Evolutionary conservation across 768 basidiomycete genomes (phyloP), one percentile per base, ranked within the genome.

Genomic region (Calocera cornea): DNA sequence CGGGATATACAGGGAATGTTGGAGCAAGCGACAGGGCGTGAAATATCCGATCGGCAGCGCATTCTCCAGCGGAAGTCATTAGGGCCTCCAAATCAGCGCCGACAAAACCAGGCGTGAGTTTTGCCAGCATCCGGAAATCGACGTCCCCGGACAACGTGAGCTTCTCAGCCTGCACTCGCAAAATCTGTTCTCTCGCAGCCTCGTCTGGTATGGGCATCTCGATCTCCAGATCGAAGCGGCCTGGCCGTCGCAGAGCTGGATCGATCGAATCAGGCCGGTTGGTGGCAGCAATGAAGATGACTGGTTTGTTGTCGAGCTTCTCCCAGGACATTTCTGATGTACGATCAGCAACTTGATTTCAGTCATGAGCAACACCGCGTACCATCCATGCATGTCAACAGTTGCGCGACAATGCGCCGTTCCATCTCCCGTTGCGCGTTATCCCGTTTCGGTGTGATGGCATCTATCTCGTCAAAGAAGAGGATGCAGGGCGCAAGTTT

Each of bases 371-470:
- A 50, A 19, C 22, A 47, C 19, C 34, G 74, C 85, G 47, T 72
- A 97, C 95, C 95, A 76, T 99, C 97, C 92, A 99, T 97, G 79
- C 95, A 97, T 0, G 95, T 98, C 66, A 98, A 77, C 70, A 99
- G 90, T 75, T 99, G 97, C 0, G 95, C 95, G 11, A 99, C 95
- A 64, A 99, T 98, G 14, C 97, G 83, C 50, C 95, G 79, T 73
- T 98, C 97, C 97, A 97, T 98, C 78, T 98, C 97, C 67, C 95
- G 82, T 73, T 99, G 97, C 0, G 97, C 95, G 72, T 90, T 97
- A 77, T 99, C 97, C 68, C 97, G 81, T 78, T 98, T 99, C 0
- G 94, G 94, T 0, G 95, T 97, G 69, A 99, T 95, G 7, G 95
- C 92, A 73, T 98, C 95, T 22, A 98, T 97, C 75, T 98, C 97